These are phyloP conservation scores for Podospora didyma DNA, from an alignment of 495 filamentous ascomycete species.

Conservation along the genomic window DNA sequence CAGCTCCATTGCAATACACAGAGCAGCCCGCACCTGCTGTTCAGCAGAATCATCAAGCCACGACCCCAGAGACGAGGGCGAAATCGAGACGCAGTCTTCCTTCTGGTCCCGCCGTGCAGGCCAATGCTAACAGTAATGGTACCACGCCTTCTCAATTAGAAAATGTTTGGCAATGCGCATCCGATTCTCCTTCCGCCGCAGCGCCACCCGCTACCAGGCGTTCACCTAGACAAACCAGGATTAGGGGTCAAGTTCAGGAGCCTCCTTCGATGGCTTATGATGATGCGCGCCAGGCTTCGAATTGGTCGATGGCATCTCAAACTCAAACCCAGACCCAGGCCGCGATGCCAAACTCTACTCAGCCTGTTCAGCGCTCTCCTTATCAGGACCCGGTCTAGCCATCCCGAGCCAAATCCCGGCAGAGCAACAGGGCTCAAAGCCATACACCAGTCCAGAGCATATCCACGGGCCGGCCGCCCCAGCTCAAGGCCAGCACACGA, in stretches of 20 bases:
- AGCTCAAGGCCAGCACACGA: slow-evolving; percentile 8
- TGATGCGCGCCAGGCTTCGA: slow-evolving; percentile 18
- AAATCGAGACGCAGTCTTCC: slow-evolving; percentile 10
- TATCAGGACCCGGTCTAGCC: slow-evolving; percentile 16
- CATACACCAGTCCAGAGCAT: slow-evolving; percentile 19
- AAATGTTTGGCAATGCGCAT: slow-evolving; percentile 16
- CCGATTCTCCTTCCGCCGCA: background rate
- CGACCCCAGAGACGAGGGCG: background rate
- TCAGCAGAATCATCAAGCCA: slow-evolving; percentile 2
- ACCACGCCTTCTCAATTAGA: background rate
- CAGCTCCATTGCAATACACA: slow-evolving; percentile 1
- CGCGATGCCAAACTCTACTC: slow-evolving; percentile 1
- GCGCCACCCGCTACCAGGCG: slow-evolving; percentile 4
- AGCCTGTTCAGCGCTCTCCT: slow-evolving; percentile 15
- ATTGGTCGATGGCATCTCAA: slow-evolving; percentile 13
- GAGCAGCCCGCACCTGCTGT: slow-evolving; percentile 1
- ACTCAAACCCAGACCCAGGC: too few relatives aligned
- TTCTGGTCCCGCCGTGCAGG: background rate
- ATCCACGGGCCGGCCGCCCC: slow-evolving; percentile 5
- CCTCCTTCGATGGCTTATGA: slow-evolving; percentile 16
- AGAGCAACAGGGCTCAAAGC: slow-evolving; percentile 17
- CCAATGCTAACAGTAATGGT: background rate
- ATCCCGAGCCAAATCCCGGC: slow-evolving; percentile 20
- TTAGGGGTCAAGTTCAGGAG: slow-evolving; percentile 5
- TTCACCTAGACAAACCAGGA: slow-evolving; percentile 18